Conservation (phyloP, 1,284 basidiomycete species). For the Puccinia horiana region DNA sequence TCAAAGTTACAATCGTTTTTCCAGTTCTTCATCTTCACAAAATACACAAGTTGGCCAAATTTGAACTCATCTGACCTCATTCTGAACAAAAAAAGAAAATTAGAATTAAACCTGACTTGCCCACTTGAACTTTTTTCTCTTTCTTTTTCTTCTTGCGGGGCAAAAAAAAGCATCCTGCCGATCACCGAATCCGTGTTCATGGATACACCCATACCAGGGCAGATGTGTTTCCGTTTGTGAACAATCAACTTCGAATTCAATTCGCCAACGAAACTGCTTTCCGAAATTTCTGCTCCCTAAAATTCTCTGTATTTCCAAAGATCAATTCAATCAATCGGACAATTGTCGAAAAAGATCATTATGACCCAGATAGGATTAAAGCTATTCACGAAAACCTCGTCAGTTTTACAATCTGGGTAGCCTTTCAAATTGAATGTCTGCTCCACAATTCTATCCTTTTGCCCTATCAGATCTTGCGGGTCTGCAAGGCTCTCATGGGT, state of each 20-base stretch:
- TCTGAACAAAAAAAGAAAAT: neutral
- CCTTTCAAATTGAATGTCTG: constrained; percentile 18
- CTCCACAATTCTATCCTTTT: constrained; percentile 12
- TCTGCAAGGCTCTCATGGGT: neutral
- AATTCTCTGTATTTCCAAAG: constrained; percentile 4
- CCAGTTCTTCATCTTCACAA: neutral
- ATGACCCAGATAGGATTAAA: constrained; percentile 12
- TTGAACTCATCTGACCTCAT: neutral
- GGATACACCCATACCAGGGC: constrained; percentile 8
- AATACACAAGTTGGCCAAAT: constrained; percentile 10
- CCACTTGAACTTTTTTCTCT: neutral
- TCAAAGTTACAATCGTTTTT: neutral
- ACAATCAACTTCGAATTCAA: constrained; percentile 24
- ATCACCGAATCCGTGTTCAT: neutral
- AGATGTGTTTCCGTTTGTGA: constrained; percentile 19
- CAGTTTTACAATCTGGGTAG: neutral
- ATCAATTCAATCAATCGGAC: neutral
- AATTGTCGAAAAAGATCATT: constrained; percentile 19
- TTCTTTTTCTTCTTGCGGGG: neutral
- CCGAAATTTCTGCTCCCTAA: neutral
- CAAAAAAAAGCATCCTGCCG: neutral
- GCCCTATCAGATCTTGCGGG: constrained; percentile 6
- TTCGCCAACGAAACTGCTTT: constrained; percentile 16
- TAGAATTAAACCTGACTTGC: neutral
- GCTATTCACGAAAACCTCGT: neutral